These are phyloP conservation scores for Boletus huronensis DNA, from an alignment of 768 basidiomycete species.

Conservation along the genomic window DNA sequence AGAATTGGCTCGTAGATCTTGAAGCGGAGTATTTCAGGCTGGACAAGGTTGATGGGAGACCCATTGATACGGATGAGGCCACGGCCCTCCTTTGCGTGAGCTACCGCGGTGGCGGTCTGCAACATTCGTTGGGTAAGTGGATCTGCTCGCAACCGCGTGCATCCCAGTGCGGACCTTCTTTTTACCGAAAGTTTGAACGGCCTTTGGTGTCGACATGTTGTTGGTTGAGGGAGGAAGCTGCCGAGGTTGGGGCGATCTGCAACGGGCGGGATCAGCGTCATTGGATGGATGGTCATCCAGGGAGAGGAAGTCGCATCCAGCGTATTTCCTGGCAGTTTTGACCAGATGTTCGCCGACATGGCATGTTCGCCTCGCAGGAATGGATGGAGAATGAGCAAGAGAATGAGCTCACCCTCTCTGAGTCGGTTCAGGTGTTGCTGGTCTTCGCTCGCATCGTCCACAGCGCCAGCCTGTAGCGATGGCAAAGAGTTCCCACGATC, in stretches of 20 bases:
- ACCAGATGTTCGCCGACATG: neutral
- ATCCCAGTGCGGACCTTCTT: conserved; percentile 72
- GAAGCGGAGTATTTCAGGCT: conserved; percentile 93
- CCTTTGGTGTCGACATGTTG: conserved; percentile 75
- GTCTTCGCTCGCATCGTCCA: conserved; percentile 1
- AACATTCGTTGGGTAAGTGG: conserved; percentile 3
- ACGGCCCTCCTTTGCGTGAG: conserved; percentile 93
- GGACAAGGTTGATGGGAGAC: conserved; percentile 92
- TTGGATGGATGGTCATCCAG: conserved; percentile 35
- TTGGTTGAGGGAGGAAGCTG: conserved; percentile 23
- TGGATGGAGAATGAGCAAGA: neutral
- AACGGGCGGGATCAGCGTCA: conserved; percentile 17
- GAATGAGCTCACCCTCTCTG: conserved; percentile 39
- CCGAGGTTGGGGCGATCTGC: conserved; percentile 18
- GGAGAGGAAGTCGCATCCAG: conserved; percentile 37
- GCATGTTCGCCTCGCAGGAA: neutral
- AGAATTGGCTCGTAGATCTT: conserved; percentile 98
- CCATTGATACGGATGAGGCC: conserved; percentile 97
- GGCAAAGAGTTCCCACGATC: conserved; percentile 24
- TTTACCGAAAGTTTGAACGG: conserved; percentile 99
- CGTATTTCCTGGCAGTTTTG: conserved; percentile 27
- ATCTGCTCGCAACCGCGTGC: neutral
- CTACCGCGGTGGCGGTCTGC: conserved; percentile 97
- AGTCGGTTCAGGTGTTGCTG: conserved; percentile 30
- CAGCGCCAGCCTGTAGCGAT: neutral